A percentile compares a stretch with the other conserved stretches of the same genome.
phyloP scores from a whole-genome alignment of 1,284 basidiomycete genomes.

The Tylopilus sp. region DNA sequence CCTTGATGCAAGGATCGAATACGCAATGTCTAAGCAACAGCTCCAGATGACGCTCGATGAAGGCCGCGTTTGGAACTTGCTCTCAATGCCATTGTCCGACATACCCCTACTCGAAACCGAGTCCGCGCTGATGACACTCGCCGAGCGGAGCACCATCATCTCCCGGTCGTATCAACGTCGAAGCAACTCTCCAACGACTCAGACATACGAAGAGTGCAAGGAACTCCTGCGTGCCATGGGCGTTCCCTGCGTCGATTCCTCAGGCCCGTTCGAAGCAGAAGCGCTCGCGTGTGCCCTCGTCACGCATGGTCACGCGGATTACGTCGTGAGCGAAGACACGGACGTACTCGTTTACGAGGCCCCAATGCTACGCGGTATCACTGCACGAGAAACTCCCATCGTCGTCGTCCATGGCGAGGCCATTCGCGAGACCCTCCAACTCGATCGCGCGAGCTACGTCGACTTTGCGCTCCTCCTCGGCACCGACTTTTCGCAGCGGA shows the following conservation, averaged over 20 bases:
- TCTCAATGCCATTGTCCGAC: constrained; percentile 27
- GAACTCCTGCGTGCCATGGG: constrained; percentile 72
- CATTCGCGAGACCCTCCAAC: constrained; percentile 55
- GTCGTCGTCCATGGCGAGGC: constrained; percentile 58
- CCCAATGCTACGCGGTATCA: constrained; percentile 73
- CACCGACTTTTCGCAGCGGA: constrained; percentile 83
- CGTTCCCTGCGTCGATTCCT: constrained; percentile 65
- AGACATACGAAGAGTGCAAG: constrained; percentile 62
- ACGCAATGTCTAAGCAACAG: constrained; percentile 63
- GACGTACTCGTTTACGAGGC: constrained; percentile 78
- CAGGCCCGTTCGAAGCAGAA: constrained; percentile 75
- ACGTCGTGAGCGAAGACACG: constrained; percentile 85
- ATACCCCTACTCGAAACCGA: constrained; percentile 20
- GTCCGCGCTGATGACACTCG: constrained; percentile 38
- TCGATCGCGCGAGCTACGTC: constrained; percentile 58
- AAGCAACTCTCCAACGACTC: constrained; percentile 50
- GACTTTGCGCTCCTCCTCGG: constrained; percentile 85
- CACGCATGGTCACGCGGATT: constrained; percentile 69
- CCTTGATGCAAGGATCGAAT: constrained; percentile 40
- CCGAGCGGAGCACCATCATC: constrained; percentile 50
- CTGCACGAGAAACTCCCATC: constrained; percentile 55
- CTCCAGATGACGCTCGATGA: constrained; percentile 59
- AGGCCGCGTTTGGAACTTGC: constrained; percentile 55
- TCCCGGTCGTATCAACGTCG: constrained; percentile 61
- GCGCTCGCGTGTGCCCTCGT: constrained; percentile 77